A percentile compares a stretch with the other conserved stretches of the same genome.
phyloP scores from a whole-genome alignment of 116 monocot genomes.

The Phalaenopsis hybrid region DNA sequence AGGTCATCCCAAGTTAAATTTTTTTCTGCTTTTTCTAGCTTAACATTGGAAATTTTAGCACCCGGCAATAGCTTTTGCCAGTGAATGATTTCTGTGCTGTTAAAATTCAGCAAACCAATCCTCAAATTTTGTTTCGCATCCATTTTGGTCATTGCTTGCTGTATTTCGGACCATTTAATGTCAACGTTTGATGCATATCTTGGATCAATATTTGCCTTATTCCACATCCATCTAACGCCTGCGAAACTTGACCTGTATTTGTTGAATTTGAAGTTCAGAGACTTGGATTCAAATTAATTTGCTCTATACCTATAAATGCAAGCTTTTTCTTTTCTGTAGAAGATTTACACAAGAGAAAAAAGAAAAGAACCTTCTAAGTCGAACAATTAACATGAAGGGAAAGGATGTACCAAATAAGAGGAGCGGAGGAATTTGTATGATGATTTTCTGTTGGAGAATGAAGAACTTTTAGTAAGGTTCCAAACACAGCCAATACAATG shows the following conservation, averaged over 20 bases:
- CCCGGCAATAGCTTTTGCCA: slow-evolving; percentile 27
- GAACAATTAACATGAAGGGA: neutral
- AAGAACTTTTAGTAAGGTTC: neutral
- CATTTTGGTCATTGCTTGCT: slow-evolving; percentile 20
- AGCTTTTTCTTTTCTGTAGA: no score
- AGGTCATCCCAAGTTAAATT: slow-evolving; percentile 62
- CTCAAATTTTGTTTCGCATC: slow-evolving; percentile 15
- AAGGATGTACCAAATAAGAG: neutral
- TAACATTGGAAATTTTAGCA: slow-evolving; percentile 23
- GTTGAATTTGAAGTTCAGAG: neutral
- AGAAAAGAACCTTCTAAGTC: no score
- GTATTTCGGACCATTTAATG: slow-evolving; percentile 44
- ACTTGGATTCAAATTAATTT: no score
- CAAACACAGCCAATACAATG: neutral
- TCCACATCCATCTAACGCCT: slow-evolving; percentile 53
- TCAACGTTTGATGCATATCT: slow-evolving; percentile 36
- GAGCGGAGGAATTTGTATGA: neutral
- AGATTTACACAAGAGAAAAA: neutral
- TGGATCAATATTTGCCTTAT: slow-evolving; percentile 22
- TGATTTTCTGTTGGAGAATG: neutral
- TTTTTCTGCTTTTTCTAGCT: slow-evolving; percentile 25
- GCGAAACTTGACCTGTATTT: slow-evolving; percentile 28
- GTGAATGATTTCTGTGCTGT: slow-evolving; percentile 33
- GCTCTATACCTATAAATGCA: no score
- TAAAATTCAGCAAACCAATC: slow-evolving; percentile 66